These are phyloP conservation scores for Fusarium haematococcum DNA, from an alignment of 2,329 filamentous ascomycete genomes.

Conservation along the genomic window DNA sequence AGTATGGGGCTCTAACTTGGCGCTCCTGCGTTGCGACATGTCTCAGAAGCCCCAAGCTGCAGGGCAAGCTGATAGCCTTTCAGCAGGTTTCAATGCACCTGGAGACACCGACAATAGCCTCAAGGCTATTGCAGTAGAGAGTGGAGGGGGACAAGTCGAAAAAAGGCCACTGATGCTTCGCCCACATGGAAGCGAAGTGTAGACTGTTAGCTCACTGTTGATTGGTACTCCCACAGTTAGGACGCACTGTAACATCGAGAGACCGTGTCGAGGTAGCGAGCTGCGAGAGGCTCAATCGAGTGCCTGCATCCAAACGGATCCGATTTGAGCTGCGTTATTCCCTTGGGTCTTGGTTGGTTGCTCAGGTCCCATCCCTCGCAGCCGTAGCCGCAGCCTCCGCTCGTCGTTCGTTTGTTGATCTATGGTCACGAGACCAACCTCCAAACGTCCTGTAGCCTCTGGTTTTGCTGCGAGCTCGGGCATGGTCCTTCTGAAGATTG, in stretches of 20 bases:
- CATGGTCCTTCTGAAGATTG: neutral
- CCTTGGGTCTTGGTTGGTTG: neutral
- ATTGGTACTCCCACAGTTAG: neutral
- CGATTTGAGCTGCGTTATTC: neutral
- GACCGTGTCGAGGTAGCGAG: neutral
- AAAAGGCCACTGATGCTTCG: neutral
- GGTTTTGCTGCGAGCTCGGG: slow-evolving; percentile 1
- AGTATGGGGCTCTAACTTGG: neutral
- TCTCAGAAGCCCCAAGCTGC: neutral
- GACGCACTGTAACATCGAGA: neutral
- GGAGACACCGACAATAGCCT: neutral
- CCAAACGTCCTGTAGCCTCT: neutral
- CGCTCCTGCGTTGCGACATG: neutral
- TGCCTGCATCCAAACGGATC: neutral
- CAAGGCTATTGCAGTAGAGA: neutral
- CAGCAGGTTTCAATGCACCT: neutral
- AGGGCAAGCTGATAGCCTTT: neutral
- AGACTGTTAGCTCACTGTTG: neutral
- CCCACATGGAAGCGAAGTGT: neutral
- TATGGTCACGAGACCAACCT: slow-evolving; percentile 19
- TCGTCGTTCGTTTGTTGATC: neutral
- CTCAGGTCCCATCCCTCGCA: neutral
- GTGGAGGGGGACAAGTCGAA: neutral
- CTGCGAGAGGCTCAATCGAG: neutral
- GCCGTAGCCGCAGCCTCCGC: neutral